Evolutionary conservation across 139 green algal species (phyloP).

Genomic region (Nannochloris sp.): DNA sequence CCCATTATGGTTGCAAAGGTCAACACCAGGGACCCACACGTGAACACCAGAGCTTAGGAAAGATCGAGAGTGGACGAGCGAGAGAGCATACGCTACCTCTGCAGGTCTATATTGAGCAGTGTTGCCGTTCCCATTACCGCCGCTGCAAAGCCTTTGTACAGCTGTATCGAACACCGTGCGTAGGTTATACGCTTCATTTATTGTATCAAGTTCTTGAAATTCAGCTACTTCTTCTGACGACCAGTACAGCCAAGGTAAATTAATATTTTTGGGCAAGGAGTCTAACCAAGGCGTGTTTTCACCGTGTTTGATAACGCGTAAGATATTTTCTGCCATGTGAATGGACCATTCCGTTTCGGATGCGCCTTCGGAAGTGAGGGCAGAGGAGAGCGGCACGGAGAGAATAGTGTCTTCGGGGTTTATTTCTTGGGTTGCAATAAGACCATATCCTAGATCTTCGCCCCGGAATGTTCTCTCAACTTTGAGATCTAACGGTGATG

Average conservation of each 20-base stretch:
- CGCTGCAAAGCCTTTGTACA: too few species aligned
- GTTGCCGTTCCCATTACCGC: background rate
- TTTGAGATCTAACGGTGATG: background rate
- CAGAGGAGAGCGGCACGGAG: background rate
- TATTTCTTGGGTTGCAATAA: conserved; percentile 12
- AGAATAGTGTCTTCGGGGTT: conserved; percentile 6
- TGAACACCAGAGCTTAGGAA: conserved; percentile 15
- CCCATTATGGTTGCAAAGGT: conserved; percentile 34
- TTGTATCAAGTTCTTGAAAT: background rate
- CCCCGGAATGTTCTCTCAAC: conserved; percentile 2
- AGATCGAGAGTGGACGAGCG: conserved; percentile 26
- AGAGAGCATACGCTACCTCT: conserved; percentile 23
- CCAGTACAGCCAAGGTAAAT: conserved; percentile 4
- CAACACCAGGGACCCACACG: conserved; percentile 24
- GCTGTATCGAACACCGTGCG: background rate
- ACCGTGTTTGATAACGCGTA: background rate
- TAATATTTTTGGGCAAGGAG: background rate
- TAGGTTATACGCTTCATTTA: background rate
- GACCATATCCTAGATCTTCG: background rate
- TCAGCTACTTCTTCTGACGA: background rate
- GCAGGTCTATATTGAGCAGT: background rate
- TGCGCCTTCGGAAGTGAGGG: background rate
- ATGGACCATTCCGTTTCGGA: background rate
- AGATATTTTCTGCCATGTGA: background rate
- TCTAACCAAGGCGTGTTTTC: background rate